Percentiles rank a stretch among this genome's conserved stretches.
These are phyloP conservation scores for Neurospora tetrasperma DNA, from an alignment of 495 filamentous ascomycete genomes.

Conservation along the genomic window DNA sequence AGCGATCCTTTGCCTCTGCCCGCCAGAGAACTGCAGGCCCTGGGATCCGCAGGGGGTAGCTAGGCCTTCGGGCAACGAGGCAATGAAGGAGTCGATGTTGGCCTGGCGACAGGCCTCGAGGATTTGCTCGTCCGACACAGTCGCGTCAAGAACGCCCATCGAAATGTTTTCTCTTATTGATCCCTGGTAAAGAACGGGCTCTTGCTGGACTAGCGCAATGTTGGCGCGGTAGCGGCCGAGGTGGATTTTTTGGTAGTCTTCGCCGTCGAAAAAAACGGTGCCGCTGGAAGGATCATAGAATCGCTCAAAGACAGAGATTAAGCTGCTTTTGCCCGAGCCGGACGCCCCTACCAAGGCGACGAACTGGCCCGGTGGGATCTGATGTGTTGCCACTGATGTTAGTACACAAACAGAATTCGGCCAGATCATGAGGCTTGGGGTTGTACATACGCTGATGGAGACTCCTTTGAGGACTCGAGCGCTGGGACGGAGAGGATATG, in stretches of 20 bases:
- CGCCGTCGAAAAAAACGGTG: slow-evolving; percentile 37
- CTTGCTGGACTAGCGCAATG: slow-evolving; percentile 47
- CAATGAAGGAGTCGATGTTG: slow-evolving; percentile 51
- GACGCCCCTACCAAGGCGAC: slow-evolving; percentile 52
- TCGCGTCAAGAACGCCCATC: slow-evolving; percentile 27
- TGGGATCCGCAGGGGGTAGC: slow-evolving; percentile 48
- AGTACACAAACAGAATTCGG: neutral
- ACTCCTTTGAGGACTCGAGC: slow-evolving; percentile 43
- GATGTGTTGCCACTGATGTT: neutral
- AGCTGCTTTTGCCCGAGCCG: slow-evolving; percentile 34
- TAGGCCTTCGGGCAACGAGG: slow-evolving; percentile 47
- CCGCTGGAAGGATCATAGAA: slow-evolving; percentile 53
- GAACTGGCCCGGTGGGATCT: slow-evolving; percentile 41
- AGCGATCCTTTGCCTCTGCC: slow-evolving; percentile 65
- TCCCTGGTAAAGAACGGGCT: slow-evolving; percentile 43
- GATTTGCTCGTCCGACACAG: slow-evolving; percentile 30
- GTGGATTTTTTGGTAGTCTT: slow-evolving; percentile 29
- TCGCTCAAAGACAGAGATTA: slow-evolving; percentile 48
- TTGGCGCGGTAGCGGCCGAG: slow-evolving; percentile 33
- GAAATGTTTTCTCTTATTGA: slow-evolving; percentile 50
- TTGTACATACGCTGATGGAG: slow-evolving; percentile 43
- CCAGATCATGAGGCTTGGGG: neutral
- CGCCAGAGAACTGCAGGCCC: slow-evolving; percentile 58
- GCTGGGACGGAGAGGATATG: slow-evolving; percentile 39
- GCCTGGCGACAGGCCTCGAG: slow-evolving; percentile 46